These are phyloP conservation scores for Elongisporangium senticosum DNA, from an alignment of 352 stramenopile species.

Conservation along the genomic window DNA sequence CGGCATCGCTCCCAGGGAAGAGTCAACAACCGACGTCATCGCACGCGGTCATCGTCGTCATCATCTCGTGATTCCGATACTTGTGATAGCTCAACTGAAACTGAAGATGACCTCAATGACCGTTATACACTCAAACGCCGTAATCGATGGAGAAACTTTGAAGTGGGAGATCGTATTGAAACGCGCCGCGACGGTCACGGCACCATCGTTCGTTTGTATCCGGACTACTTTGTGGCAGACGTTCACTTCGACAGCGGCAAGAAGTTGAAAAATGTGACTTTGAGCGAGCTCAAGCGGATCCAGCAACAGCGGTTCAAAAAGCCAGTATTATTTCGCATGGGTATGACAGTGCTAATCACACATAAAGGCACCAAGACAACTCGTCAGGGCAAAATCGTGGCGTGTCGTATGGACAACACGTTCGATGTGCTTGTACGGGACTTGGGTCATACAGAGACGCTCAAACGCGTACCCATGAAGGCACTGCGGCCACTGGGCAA, in stretches of 20 bases:
- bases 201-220: conserved; percentile 57
- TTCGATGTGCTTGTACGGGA: conserved; percentile 60
- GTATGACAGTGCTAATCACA: conserved; percentile 27
- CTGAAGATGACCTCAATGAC: not conserved
- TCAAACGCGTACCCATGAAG: conserved; percentile 27
- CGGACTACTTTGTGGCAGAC: conserved; percentile 63
- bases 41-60: not conserved
- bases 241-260: conserved; percentile 62
- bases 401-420: conserved; percentile 48
- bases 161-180: conserved; percentile 46
- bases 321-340: conserved; percentile 12
- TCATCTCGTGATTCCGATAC: not conserved
- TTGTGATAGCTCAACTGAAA: not conserved
- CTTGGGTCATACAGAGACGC: conserved; percentile 30
- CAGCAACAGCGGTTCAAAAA: not conserved
- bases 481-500: conserved; percentile 18
- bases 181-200: conserved; percentile 27
- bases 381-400: conserved; percentile 39
- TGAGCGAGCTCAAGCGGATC: conserved; percentile 27
- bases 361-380: conserved; percentile 50
- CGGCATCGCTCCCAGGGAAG: not conserved
- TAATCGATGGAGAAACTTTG: conserved; percentile 21
- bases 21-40: not conserved
- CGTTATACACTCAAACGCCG: not conserved
- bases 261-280: conserved; percentile 50